phyloP scores from a whole-genome alignment of 2,329 filamentous ascomycete genomes.

The Rhinocladiella mackenziei region DNA sequence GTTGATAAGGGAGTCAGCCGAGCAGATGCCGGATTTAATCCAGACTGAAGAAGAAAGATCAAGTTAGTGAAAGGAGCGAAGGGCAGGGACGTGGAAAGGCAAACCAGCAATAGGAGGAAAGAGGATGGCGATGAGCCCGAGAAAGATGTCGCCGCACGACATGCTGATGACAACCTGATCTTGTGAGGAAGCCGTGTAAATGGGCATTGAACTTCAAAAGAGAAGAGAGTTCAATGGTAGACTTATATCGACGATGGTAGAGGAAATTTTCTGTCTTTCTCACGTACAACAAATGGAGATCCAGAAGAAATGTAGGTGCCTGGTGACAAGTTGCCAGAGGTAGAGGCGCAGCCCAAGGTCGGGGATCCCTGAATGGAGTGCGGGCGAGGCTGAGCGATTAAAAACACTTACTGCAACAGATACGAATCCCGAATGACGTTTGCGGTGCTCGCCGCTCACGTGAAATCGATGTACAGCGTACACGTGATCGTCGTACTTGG shows the following conservation, averaged over 20 bases:
- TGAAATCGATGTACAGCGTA: neutral
- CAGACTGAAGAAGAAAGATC: constrained; percentile 60
- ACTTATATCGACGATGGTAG: too few relatives aligned
- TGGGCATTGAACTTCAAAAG: constrained; percentile 2
- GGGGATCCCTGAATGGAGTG: neutral
- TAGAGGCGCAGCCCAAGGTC: constrained; percentile 13
- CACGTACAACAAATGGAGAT: too few relatives aligned
- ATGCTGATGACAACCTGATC: constrained; percentile 29
- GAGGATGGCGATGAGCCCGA: constrained; percentile 44
- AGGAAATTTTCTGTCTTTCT: too few relatives aligned
- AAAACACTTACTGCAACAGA: too few relatives aligned
- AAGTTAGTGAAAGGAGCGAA: constrained; percentile 9
- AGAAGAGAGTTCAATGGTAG: neutral
- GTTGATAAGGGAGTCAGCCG: constrained; percentile 89
- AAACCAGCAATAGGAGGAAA: constrained; percentile 47
- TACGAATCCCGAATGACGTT: too few relatives aligned
- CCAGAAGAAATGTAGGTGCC: too few relatives aligned
- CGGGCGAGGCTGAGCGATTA: constrained; percentile 11
- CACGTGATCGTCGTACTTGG: too few relatives aligned
- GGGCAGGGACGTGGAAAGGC: constrained; percentile 21
- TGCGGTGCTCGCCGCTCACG: too few relatives aligned
- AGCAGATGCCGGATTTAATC: constrained; percentile 94
- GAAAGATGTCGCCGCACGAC: constrained; percentile 35
- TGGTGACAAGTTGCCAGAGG: neutral
- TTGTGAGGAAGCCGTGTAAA: constrained; percentile 1